phyloP scores from a whole-genome alignment of 1,284 basidiomycete species.

The Cryptococcus maquisensis region DNA sequence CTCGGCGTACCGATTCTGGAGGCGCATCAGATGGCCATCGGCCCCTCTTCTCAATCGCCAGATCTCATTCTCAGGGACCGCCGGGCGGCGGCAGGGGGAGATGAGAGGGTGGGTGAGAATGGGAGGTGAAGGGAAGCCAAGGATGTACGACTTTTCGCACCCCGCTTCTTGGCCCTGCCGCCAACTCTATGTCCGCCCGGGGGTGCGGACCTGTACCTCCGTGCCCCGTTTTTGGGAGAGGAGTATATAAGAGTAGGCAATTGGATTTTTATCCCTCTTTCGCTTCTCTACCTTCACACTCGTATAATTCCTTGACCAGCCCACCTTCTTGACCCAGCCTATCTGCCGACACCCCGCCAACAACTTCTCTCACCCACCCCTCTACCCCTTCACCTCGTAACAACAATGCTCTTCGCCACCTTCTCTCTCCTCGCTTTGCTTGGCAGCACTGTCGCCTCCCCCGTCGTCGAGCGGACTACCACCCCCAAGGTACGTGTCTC shows the following conservation, averaged over 20 bases:
- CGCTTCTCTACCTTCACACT: too few species aligned
- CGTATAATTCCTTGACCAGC: too few species aligned
- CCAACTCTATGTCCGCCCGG: too few species aligned
- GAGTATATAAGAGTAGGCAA: too few species aligned
- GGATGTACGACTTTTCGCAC: too few species aligned
- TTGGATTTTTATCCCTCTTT: too few species aligned
- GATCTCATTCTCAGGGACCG: neutral
- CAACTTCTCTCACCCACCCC: neutral
- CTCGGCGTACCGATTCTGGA: neutral
- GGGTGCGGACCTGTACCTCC: too few species aligned
- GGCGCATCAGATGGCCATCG: neutral
- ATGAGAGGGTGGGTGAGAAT: too few species aligned
- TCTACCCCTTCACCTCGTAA: neutral
- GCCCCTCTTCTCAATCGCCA: neutral
- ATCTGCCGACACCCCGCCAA: neutral
- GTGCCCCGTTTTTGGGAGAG: too few species aligned
- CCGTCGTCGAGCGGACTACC: slow-evolving; percentile 8
- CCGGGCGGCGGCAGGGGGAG: too few species aligned
- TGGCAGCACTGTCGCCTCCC: slow-evolving; percentile 9
- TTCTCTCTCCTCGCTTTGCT: slow-evolving; percentile 17
- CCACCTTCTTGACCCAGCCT: neutral
- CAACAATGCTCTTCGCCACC: slow-evolving; percentile 2
- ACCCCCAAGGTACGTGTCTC: neutral
- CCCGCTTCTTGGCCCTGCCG: too few species aligned
- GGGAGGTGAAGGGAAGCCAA: too few species aligned